Evolutionary conservation across 108 stramenopile species (phyloP).

Genomic region (Nitzschia sp.): DNA sequence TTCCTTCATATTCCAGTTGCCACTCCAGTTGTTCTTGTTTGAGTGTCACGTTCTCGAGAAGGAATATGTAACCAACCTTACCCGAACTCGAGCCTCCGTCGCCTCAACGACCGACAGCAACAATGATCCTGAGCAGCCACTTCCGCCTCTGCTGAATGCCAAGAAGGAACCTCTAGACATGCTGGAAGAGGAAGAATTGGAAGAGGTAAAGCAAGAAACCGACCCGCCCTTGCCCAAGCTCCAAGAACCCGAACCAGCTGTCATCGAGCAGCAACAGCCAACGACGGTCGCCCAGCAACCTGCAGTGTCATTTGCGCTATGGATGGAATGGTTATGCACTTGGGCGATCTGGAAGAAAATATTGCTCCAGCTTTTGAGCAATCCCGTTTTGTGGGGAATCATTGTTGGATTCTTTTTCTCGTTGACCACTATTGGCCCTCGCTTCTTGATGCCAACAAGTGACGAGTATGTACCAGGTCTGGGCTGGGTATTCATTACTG

Average conservation of each 20-base stretch:
- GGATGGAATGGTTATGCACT: not conserved
- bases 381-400: slow-evolving; percentile 47
- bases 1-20: slow-evolving; percentile 51
- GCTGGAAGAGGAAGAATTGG: not conserved
- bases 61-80: not conserved
- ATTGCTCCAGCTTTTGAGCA: slow-evolving; percentile 7
- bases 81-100: not conserved
- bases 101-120: not conserved
- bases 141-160: not conserved
- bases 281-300: too few species aligned
- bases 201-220: too few species aligned
- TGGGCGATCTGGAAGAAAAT: slow-evolving; percentile 35
- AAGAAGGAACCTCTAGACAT: not conserved
- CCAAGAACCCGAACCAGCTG: too few species aligned
- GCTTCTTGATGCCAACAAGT: slow-evolving; percentile 26
- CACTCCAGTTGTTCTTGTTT: slow-evolving; percentile 44
- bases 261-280: too few species aligned
- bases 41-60: slow-evolving; percentile 37
- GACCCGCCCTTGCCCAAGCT: too few species aligned
- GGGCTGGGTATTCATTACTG: slow-evolving; percentile 29
- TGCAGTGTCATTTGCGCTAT: slow-evolving; percentile 2
- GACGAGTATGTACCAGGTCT: slow-evolving; percentile 32
- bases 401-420: slow-evolving; percentile 36
- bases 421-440: slow-evolving; percentile 37
- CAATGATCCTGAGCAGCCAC: not conserved